Evolutionary conservation across 495 filamentous ascomycete genomes (phyloP).

Genomic region (Podospora tetraspora): DNA sequence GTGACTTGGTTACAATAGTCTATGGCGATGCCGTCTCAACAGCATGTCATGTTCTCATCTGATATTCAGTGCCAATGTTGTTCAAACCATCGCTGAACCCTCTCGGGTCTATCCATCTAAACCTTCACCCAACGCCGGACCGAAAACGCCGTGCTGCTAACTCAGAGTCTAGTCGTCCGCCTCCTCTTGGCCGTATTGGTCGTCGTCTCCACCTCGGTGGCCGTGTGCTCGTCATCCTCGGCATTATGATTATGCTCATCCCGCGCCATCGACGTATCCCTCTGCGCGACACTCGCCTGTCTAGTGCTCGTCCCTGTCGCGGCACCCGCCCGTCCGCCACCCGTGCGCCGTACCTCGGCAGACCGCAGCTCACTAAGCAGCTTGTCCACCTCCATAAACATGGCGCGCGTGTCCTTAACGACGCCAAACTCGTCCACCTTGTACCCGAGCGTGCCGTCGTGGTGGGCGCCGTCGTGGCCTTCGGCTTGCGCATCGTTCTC

Average conservation of each 20-base stretch:
- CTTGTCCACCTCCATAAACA: slow-evolving; percentile 73
- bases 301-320: slow-evolving; percentile 27
- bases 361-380: slow-evolving; percentile 46
- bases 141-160: neutral
- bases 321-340: slow-evolving; percentile 8
- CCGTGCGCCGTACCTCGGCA: slow-evolving; percentile 28
- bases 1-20: neutral
- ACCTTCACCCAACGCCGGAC: neutral
- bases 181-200: slow-evolving; percentile 11
- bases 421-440: slow-evolving; percentile 70
- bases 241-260: slow-evolving; percentile 4
- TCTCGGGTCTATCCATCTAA: neutral
- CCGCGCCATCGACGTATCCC: slow-evolving; percentile 5
- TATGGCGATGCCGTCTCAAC: neutral
- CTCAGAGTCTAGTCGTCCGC: slow-evolving; percentile 10
- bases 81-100: neutral
- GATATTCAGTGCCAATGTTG: neutral
- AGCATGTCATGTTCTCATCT: neutral
- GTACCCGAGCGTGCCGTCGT: slow-evolving; percentile 44
- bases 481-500: slow-evolving; percentile 26
- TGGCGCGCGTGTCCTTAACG: slow-evolving; percentile 73
- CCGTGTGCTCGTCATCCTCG: slow-evolving; percentile 8
- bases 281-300: slow-evolving; percentile 25
- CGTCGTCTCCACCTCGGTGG: slow-evolving; percentile 8
- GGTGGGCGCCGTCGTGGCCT: slow-evolving; percentile 32